A percentile compares a stretch with the other conserved stretches of the same genome.
phyloP scores from a whole-genome alignment of 2,329 filamentous ascomycete genomes.

The Penicillium sp. region DNA sequence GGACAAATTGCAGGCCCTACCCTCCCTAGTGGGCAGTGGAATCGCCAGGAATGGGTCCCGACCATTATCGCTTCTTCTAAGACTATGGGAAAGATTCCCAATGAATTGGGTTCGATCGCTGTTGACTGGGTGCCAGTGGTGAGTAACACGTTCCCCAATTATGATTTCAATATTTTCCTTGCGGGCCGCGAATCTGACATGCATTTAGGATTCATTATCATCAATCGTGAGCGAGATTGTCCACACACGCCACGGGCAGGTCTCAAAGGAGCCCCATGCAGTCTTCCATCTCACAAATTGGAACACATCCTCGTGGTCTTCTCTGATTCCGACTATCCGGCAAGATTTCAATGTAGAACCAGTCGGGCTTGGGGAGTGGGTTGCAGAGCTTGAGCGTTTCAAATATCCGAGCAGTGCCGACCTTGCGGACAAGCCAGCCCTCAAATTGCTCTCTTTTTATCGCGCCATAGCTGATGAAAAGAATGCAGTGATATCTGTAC shows the following conservation, averaged over 20 bases:
- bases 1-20: slow-evolving; percentile 43
- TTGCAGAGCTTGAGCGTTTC: slow-evolving; percentile 50
- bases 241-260: slow-evolving; percentile 34
- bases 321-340: slow-evolving; percentile 49
- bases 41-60: slow-evolving; percentile 62
- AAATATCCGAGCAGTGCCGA: slow-evolving; percentile 41
- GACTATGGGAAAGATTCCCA: slow-evolving; percentile 54
- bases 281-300: slow-evolving; percentile 58
- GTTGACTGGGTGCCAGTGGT: slow-evolving; percentile 55
- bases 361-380: slow-evolving; percentile 53
- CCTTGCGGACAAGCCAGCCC: slow-evolving; percentile 52
- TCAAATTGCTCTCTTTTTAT: slow-evolving; percentile 59
- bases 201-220: slow-evolving; percentile 41
- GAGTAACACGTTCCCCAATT: slow-evolving; percentile 3
- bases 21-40: slow-evolving; percentile 54
- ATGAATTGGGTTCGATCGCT: slow-evolving; percentile 47
- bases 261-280: slow-evolving; percentile 18
- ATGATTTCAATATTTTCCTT: not conserved
- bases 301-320: slow-evolving; percentile 43
- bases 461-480: slow-evolving; percentile 36
- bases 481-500: slow-evolving; percentile 33
- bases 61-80: slow-evolving; percentile 54
- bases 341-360: slow-evolving; percentile 48
- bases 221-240: slow-evolving; percentile 53
- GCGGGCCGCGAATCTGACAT: too few relatives aligned